Evolutionary conservation across 2,329 filamentous ascomycete species (phyloP).

Genomic region (Dactylellina drechsleri): DNA sequence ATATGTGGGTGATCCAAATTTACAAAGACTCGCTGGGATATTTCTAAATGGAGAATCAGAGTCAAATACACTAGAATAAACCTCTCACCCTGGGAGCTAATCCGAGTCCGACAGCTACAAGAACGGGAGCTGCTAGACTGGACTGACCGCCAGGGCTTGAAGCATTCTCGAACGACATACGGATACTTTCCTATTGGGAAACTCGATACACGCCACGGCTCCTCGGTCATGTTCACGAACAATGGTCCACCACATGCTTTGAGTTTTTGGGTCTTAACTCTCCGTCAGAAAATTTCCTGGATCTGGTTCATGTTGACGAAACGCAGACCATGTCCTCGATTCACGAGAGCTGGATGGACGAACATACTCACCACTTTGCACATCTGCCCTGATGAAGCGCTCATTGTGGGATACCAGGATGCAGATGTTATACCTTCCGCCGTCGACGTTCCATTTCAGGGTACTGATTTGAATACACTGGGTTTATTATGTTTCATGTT

Average conservation of each 20-base stretch:
- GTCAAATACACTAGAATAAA: no score
- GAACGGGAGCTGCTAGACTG: conserved; percentile 15
- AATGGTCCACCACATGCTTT: background rate
- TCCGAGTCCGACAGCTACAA: conserved; percentile 13
- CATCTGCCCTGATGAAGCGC: conserved; percentile 6
- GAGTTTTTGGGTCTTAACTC: background rate
- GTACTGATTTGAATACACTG: conserved; percentile 16
- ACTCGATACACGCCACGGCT: conserved; percentile 17
- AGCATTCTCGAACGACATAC: conserved; percentile 13
- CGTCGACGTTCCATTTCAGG: conserved; percentile 31
- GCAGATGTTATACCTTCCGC: conserved; percentile 30
- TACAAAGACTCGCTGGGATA: no score
- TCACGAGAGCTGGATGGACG: conserved; percentile 24
- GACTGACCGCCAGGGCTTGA: background rate
- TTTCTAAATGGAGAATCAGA: no score
- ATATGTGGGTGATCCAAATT: conserved; percentile 20
- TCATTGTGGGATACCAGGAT: conserved; percentile 19
- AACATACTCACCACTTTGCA: conserved; percentile 22
- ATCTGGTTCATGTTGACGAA: conserved; percentile 6
- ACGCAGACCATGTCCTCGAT: conserved; percentile 9
- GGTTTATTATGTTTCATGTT: background rate
- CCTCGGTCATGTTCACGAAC: background rate
- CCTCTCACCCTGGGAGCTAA: no score
- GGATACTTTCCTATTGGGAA: conserved; percentile 13
- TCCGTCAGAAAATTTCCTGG: conserved; percentile 14